Evolutionary conservation across 305 asterid species (phyloP).

Genomic region (Fraxinus floribunda): DNA sequence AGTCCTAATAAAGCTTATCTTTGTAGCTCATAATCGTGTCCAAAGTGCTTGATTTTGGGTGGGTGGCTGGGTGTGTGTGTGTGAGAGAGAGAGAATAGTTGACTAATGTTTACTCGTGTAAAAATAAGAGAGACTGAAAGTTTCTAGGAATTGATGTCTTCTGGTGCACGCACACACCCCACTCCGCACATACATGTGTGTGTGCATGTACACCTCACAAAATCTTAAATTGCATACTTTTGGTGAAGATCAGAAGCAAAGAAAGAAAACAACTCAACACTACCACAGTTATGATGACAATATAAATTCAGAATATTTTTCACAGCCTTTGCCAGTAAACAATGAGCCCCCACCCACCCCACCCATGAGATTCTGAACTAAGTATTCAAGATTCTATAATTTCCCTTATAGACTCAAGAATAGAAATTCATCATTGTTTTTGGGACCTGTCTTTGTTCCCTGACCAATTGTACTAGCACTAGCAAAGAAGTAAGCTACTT

Average conservation of each 20-base stretch:
- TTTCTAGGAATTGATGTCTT: constrained; percentile 15
- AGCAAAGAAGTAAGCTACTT: no score
- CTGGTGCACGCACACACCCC: constrained; percentile 6
- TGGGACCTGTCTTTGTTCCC: constrained; percentile 20
- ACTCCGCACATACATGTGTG: constrained; percentile 12
- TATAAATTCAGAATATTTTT: constrained; percentile 28
- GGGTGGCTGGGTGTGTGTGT: neutral
- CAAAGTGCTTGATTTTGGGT: constrained; percentile 6
- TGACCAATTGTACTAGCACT: constrained; percentile 18
- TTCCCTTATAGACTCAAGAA: constrained; percentile 22
- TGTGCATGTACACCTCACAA: constrained; percentile 29
- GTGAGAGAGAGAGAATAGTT: neutral
- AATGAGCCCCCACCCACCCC: neutral
- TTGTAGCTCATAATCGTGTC: constrained; percentile 3
- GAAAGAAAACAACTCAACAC: constrained; percentile 26
- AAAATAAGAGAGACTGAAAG: constrained; percentile 15
- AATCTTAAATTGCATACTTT: neutral
- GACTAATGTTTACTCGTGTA: constrained; percentile 33
- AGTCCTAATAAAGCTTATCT: neutral
- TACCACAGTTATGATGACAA: constrained; percentile 31
- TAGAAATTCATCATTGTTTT: constrained; percentile 38
- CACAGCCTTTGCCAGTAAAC: constrained; percentile 26
- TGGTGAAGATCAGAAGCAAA: neutral
- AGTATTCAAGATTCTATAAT: constrained; percentile 34
- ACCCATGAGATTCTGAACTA: neutral